Evolutionary conservation across 2,329 filamentous ascomycete species (phyloP), one percentile per base, ranked within the genome.

Genomic region (Fusarium sp.): DNA sequence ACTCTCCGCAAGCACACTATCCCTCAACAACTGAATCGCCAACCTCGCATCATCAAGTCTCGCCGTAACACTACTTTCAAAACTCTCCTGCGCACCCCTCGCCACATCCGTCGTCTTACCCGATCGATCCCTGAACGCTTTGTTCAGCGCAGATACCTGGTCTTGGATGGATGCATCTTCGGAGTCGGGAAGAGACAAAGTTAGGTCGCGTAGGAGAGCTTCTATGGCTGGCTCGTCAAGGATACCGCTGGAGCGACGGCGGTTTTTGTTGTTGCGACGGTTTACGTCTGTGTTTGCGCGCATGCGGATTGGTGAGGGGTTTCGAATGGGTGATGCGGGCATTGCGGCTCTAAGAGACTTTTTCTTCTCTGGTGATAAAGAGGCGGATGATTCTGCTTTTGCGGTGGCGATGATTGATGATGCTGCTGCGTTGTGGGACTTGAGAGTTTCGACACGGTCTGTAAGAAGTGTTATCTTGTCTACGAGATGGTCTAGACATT

Each of bases 1-100:
- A 30, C 82, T 87, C 70, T 89, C 87, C 0, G 85, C 84, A 3
- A 88, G 77, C 1, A 89, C 77, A 42, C 83, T 86, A 61, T 87
- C 86, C 7, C 81, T 78, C 18, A 88, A 75, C 11, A 86, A 72
- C 66, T 85, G 83, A 2, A 88, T 72, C 0, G 86, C 86, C 5
- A 80, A 75, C 20, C 81, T 80, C 0, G 82, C 81, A 62, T 89
- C 87, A 1, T 81, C 76, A 1, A 89, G 71, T 12, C 85, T 81
- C 1, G 79, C 75, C 2, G 79, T 77, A 0, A 82, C 78, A 0
- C 76, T 77, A 1, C 68, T 70, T 72, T 89, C 87, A n/a, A 87
- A 85, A 1, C 82, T 81, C 16, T 83, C 81, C 68, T 89, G 87
- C 0, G 83, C 79, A 65, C 80, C 83, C 7, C 74, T 77, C 3